These are phyloP conservation scores for Alternaria arborescens DNA, from an alignment of 2,329 filamentous ascomycete genomes.

Conservation along the genomic window DNA sequence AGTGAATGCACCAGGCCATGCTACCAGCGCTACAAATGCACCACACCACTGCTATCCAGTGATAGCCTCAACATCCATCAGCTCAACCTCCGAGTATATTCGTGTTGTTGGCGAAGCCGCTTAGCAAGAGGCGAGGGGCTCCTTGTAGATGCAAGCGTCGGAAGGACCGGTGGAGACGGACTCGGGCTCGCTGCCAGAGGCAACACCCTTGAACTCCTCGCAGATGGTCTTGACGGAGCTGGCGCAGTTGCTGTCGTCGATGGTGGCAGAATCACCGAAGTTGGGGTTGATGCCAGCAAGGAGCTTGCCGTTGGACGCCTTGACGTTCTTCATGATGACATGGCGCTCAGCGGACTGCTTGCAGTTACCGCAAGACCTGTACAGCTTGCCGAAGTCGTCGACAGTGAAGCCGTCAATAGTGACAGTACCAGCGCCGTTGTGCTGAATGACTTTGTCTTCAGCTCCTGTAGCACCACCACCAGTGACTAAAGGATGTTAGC, in stretches of 20 bases:
- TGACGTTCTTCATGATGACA: slow-evolving; percentile 56
- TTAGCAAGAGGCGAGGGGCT: slow-evolving; percentile 33
- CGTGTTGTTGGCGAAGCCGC: neutral
- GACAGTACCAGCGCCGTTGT: slow-evolving; percentile 54
- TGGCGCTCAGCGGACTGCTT: slow-evolving; percentile 58
- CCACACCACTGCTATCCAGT: neutral
- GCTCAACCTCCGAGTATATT: neutral
- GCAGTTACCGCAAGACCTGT: slow-evolving; percentile 59
- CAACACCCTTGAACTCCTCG: slow-evolving; percentile 46
- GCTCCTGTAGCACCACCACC: slow-evolving; percentile 53
- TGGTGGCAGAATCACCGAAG: slow-evolving; percentile 61
- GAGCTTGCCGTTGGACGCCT: slow-evolving; percentile 53
- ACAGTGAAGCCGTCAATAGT: slow-evolving; percentile 47
- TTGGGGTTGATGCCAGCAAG: slow-evolving; percentile 62
- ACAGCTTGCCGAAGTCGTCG: slow-evolving; percentile 52
- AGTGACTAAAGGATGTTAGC: slow-evolving; percentile 35
- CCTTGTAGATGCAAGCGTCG: slow-evolving; percentile 41
- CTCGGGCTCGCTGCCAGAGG: slow-evolving; percentile 39
- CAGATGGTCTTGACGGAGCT: slow-evolving; percentile 42
- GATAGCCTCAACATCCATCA: neutral
- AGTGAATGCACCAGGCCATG: slow-evolving; percentile 14
- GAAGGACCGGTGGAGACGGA: slow-evolving; percentile 36
- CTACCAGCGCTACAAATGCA: slow-evolving; percentile 17
- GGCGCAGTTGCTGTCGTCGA: slow-evolving; percentile 48
- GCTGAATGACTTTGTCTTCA: slow-evolving; percentile 55